Evolutionary conservation across 73 alveolate species (phyloP).

Genomic region (Symbiodinium natans): DNA sequence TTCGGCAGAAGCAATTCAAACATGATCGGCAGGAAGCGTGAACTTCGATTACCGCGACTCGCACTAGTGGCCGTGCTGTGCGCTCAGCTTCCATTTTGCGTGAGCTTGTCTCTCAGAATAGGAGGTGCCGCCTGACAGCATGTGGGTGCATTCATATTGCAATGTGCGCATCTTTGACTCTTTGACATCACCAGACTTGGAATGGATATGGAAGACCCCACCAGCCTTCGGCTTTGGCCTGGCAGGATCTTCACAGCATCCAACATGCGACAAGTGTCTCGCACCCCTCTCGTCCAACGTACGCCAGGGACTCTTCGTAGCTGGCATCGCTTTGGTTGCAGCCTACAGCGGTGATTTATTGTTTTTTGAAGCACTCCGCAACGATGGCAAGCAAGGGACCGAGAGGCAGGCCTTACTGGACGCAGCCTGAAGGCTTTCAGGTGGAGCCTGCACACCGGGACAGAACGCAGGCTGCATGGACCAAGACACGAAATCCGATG

Average conservation of each 20-base stretch:
- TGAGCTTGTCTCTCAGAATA: background rate
- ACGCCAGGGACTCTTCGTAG: too few relatives aligned
- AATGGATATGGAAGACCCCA: too few relatives aligned
- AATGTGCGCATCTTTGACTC: background rate
- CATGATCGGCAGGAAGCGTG: background rate
- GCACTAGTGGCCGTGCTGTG: background rate
- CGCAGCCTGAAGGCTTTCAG: background rate
- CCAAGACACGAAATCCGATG: too few relatives aligned
- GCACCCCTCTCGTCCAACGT: too few relatives aligned
- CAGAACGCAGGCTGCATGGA: too few relatives aligned
- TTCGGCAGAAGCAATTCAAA: background rate
- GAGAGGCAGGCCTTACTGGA: background rate
- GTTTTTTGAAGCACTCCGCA: too few relatives aligned
- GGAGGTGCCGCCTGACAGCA: background rate
- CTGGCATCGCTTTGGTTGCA: too few relatives aligned
- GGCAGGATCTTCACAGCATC: too few relatives aligned
- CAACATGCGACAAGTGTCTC: too few relatives aligned
- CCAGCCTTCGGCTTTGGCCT: constrained; percentile 5
- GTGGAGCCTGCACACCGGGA: background rate
- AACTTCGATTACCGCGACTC: background rate
- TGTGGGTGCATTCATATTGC: background rate
- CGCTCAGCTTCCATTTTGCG: background rate
- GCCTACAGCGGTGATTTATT: too few relatives aligned
- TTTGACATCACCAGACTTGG: too few relatives aligned
- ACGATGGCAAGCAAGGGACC: too few relatives aligned